phyloP scores from a whole-genome alignment of 2,329 filamentous ascomycete genomes.

The Colletotrichum agaves region DNA sequence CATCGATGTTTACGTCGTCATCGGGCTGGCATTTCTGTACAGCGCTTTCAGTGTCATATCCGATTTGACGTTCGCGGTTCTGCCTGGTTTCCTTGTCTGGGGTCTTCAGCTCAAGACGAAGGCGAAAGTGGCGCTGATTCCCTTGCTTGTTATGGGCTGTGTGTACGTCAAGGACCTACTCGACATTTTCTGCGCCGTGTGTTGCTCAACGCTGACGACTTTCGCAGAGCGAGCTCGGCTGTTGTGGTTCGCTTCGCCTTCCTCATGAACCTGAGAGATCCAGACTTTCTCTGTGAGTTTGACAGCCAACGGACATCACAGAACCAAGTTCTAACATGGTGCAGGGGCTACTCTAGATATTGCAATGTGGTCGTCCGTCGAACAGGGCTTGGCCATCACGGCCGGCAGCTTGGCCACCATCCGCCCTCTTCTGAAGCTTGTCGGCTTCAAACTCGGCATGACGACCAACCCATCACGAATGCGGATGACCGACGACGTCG shows the following conservation, averaged over 20 bases:
- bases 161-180: constrained; percentile 50
- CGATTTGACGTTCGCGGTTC: constrained; percentile 62
- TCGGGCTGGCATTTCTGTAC: constrained; percentile 63
- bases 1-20: constrained; percentile 56
- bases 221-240: constrained; percentile 54
- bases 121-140: constrained; percentile 62
- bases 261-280: constrained; percentile 49
- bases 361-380: constrained; percentile 60
- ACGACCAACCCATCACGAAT: constrained; percentile 10
- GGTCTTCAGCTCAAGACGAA: constrained; percentile 63
- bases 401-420: constrained; percentile 60
- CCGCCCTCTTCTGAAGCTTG: constrained; percentile 53
- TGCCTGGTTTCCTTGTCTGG: constrained; percentile 65
- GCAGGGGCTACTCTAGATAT: constrained; percentile 53
- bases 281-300: constrained; percentile 56
- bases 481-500: constrained; percentile 11
- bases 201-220: constrained; percentile 1
- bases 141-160: constrained; percentile 67
- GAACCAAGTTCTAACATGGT: not conserved
- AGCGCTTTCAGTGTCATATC: constrained; percentile 60
- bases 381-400: constrained; percentile 59
- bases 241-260: constrained; percentile 55
- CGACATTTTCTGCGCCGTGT: too few relatives aligned
- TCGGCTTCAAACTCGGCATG: constrained; percentile 48
- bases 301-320: not conserved